Evolutionary conservation across 441 rosid species (phyloP).

Genomic region (Populus trichocarpa): DNA sequence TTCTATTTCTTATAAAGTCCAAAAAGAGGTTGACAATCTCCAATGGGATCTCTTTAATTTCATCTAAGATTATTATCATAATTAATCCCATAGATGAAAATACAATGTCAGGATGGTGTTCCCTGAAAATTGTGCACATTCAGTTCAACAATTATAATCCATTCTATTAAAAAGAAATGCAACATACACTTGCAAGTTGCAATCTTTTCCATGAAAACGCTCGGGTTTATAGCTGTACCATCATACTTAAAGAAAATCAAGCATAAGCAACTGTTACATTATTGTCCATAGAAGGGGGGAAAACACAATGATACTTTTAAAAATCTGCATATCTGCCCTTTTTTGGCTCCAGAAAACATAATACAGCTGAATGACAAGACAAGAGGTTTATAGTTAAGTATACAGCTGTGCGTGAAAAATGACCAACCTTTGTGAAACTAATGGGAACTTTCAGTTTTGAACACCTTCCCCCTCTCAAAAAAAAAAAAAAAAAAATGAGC

Average conservation of each 20-base stretch:
- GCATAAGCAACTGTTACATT: neutral
- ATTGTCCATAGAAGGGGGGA: neutral
- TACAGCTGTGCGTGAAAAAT: neutral
- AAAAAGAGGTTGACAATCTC: conserved; percentile 6
- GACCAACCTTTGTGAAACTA: neutral
- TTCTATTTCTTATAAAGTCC: conserved; percentile 6
- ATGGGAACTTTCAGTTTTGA: neutral
- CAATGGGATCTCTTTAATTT: neutral
- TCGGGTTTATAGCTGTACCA: neutral
- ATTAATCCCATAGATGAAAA: conserved; percentile 14
- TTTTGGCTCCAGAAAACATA: neutral
- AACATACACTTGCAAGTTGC: neutral
- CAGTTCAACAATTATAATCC: neutral
- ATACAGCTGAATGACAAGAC: neutral
- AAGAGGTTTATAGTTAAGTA: neutral
- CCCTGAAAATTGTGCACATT: conserved; percentile 9
- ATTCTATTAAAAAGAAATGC: neutral
- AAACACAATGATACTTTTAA: neutral
- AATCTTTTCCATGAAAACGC: neutral
- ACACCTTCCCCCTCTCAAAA: neutral
- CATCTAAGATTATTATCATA: conserved; percentile 13
- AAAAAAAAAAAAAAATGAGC: neutral
- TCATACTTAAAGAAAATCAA: neutral
- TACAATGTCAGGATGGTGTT: conserved; percentile 15
- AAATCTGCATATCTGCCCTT: neutral